Evolutionary conservation across 352 stramenopile genomes (phyloP).

Genomic region (Pythium diclinum): DNA sequence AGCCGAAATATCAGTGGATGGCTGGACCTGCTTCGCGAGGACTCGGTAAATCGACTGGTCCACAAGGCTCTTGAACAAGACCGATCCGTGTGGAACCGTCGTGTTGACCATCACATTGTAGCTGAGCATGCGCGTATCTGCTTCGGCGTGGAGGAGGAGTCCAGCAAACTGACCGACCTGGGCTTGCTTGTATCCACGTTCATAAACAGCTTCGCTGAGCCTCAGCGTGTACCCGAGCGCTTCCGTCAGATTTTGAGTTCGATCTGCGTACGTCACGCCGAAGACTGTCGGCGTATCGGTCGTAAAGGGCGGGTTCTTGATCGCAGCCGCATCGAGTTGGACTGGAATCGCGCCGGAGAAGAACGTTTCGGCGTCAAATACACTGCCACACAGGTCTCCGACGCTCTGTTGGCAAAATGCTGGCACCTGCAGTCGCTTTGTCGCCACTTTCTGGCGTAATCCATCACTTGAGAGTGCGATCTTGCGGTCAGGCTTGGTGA

Average conservation of each 20-base stretch:
- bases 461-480: constrained; percentile 29
- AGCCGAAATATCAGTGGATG: constrained; percentile 1
- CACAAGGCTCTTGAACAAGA: constrained; percentile 30
- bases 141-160: constrained; percentile 27
- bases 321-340: background rate
- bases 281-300: constrained; percentile 29
- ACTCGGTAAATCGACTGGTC: constrained; percentile 34
- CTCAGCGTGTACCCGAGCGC: constrained; percentile 28
- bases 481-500: constrained; percentile 42
- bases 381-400: constrained; percentile 18
- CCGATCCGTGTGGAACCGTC: constrained; percentile 24
- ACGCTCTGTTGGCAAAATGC: constrained; percentile 15
- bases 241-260: constrained; percentile 28
- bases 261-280: constrained; percentile 23
- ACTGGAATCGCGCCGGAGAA: constrained; percentile 8
- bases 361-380: background rate
- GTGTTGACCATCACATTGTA: constrained; percentile 44
- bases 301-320: constrained; percentile 24
- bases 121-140: constrained; percentile 13
- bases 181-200: constrained; percentile 21
- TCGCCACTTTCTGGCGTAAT: constrained; percentile 1
- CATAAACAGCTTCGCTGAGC: constrained; percentile 31
- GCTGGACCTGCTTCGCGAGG: constrained; percentile 11
- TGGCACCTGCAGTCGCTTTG: constrained; percentile 12
- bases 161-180: constrained; percentile 34